phyloP scores from a whole-genome alignment of 805 yeast genomes.

The Candida koratica region DNA sequence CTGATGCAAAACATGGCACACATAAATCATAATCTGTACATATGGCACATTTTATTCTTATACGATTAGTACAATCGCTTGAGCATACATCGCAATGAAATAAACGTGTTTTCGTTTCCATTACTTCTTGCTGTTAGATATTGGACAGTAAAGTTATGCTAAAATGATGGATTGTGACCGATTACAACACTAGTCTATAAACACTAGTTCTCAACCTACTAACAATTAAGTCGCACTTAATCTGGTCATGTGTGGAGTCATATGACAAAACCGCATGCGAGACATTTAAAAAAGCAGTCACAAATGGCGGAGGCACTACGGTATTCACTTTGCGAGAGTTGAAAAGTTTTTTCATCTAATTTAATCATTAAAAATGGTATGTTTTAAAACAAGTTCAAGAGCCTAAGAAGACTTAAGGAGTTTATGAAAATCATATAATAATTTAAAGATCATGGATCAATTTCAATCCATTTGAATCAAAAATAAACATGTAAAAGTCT shows the following conservation, averaged over 20 bases:
- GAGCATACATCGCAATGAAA: conserved; percentile 95
- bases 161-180: not conserved
- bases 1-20: conserved; percentile 93
- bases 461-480: too few species aligned
- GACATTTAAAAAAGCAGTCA: conserved; percentile 3
- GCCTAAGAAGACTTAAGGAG: too few species aligned
- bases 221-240: too few species aligned
- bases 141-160: too few species aligned
- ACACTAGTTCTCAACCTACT: too few species aligned
- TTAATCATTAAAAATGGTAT: conserved; percentile 8
- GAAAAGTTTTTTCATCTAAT: conserved; percentile 7
- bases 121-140: conserved; percentile 10
- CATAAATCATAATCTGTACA: conserved; percentile 95
- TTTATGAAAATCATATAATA: too few species aligned
- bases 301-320: conserved; percentile 1
- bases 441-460: too few species aligned
- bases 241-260: too few species aligned
- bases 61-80: conserved; percentile 91
- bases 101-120: conserved; percentile 38
- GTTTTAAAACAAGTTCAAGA: not conserved
- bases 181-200: too few species aligned
- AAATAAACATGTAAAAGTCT: too few species aligned
- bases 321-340: conserved; percentile 1
- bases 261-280: not conserved
- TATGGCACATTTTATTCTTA: conserved; percentile 85